Base-by-base conservation (phyloP, 2,329 filamentous ascomycete species). In the Aspergillus floridensis region DNA sequence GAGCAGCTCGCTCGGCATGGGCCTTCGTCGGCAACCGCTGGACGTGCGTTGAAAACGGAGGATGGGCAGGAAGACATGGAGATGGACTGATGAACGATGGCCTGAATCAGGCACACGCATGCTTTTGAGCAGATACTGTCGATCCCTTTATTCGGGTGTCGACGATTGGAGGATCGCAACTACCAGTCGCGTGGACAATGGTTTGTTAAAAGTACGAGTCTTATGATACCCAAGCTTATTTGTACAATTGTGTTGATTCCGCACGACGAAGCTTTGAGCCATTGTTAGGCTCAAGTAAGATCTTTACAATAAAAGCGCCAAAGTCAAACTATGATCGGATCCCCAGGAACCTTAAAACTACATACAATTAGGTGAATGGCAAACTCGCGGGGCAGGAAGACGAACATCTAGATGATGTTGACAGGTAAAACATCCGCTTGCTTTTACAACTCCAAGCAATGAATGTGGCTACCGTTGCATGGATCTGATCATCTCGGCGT, bases 401-500 rank as follows among this genome's bases (percentile, higher is more conserved):
- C 44, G 16, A 44, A 58, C 44, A 24, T 47, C 38, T 55, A 48
- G 26, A 21, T 32, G 12, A 38, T 22, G 26, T 29, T 29, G 38
- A 52, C 32, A 41, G 12, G 12, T 22, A n/a, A 48, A 19, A 22
- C 22, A 44, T 53, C 24, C 38, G 21, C 19, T 48, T n/a, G 53
- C 26, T 55, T 35, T 31, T 21, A 31, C 35, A 56, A 56, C 11
- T 19, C 52, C 8, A 52, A 41, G 22, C 44, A n/a, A 22, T 49
- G 16, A 19, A 3, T 19, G 6, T 4, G 26, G 56, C 66, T 75
- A 77, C 67, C 72, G 71, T 68, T 76, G 75, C 75, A 85, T 84
- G 26, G 80, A 81, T 68, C 80, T 86, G 70, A 98, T 96, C 79
- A 97, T 88, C 79, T 97, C 93, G 70, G 88, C 83, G 77, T 98